Base-by-base conservation (phyloP, 768 basidiomycete genomes). In the Albatrellus ellisii region DNA sequence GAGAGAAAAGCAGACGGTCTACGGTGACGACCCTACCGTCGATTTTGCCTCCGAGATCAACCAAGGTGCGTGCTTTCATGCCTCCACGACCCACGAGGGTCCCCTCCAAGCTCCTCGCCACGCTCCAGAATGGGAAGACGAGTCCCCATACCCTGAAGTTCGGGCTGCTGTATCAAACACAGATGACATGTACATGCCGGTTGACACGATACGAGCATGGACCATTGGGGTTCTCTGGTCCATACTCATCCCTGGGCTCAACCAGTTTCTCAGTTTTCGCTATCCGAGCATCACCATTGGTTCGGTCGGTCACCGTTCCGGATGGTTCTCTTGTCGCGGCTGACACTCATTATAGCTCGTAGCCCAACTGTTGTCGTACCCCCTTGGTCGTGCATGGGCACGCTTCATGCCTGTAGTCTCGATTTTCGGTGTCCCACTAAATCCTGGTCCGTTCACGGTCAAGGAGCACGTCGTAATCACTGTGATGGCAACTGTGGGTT, bases 101-200 rank as follows among this genome's bases (percentile, higher is more conserved):
- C 6, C 11, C 25, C 33, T 27, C 11, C 4, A 14, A 17, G 10
- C 8, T 8, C 14, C 14, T 34, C 35, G 14, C n/a, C n/a, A n/a
- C n/a, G n/a, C n/a, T n/a, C n/a, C 15, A 51, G 50, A 51, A 28
- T 51, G 50, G 50, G 70, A 71, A 54, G 80, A 87, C 49, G 86
- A 88, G 56, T 86, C 83, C 2, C 86, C 86, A 4, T 89, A 89
- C 54, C 82, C 81, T 5, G 86, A 89, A 56, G 83, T 85, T 10
- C 73, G 82, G 34, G 75, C 79, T 6, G 80, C 82, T 35, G 79
- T 80, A 15, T 72, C 77, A 41, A 79, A 78, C 53, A 77, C 75
- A 2, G 82, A 84, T 52, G 80, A 83, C 56, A 70, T 72, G 26
- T 61, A 63, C 32, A 74, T 83, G 46, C 72, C 74, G 6, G 72